These are phyloP conservation scores for Mortierella sp. DNA, from an alignment of 371 early-diverging fungal species.

Conservation along the genomic window DNA sequence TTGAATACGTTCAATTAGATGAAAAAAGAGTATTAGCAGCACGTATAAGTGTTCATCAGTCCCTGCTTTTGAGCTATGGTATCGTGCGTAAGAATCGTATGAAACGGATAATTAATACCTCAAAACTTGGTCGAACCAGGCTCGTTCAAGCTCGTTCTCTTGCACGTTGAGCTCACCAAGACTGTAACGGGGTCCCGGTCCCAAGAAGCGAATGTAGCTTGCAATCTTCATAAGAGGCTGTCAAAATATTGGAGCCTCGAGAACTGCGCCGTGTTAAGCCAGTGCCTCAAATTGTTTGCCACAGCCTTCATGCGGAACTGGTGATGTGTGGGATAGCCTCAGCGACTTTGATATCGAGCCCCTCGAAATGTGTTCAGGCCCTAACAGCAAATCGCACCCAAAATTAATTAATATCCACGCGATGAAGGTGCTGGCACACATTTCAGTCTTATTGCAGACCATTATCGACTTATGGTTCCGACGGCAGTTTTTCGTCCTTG, in stretches of 20 bases:
- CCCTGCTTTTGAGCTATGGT: too few relatives aligned
- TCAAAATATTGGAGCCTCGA: constrained; percentile 93
- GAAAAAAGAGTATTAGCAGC: neutral
- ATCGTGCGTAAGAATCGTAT: too few relatives aligned
- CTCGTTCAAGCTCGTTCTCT: constrained; percentile 97
- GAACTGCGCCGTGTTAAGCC: constrained; percentile 95
- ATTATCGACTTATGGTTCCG: constrained; percentile 89
- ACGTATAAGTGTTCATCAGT: too few relatives aligned
- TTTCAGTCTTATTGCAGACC: too few relatives aligned
- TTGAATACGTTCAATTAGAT: constrained; percentile 94
- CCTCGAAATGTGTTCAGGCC: constrained; percentile 91
- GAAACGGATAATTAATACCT: constrained; percentile 55
- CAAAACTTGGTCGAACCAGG: constrained; percentile 98
- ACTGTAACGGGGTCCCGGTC: constrained; percentile 97
- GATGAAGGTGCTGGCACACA: too few relatives aligned
- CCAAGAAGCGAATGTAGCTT: constrained; percentile 90
- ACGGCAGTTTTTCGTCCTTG: constrained; percentile 98
- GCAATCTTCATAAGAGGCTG: constrained; percentile 98
- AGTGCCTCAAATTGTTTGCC: constrained; percentile 98
- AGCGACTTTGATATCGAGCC: constrained; percentile 90
- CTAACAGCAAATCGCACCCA: too few relatives aligned
- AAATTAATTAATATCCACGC: neutral
- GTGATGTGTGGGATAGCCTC: constrained; percentile 82
- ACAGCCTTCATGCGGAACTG: constrained; percentile 89
- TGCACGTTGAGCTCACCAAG: constrained; percentile 93